Evolutionary conservation across 2,329 filamentous ascomycete genomes (phyloP).

Genomic region (Fusarium longipes): DNA sequence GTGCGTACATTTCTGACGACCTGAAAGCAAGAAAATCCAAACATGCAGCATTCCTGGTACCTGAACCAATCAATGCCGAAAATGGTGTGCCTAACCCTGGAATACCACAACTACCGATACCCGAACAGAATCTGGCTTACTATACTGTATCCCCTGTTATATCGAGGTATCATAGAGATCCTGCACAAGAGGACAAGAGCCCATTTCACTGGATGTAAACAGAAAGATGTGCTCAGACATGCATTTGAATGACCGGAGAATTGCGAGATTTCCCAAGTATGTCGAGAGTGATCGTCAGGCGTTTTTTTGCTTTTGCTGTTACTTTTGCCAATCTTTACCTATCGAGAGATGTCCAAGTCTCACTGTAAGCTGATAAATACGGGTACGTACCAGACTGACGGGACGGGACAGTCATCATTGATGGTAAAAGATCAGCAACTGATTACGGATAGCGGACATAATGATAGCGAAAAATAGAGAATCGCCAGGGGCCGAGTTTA

Average conservation of each 20-base stretch:
- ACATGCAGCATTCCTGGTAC: slow-evolving; percentile 20
- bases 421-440: background rate
- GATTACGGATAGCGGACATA: background rate
- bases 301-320: slow-evolving; percentile 1
- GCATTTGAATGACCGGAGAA: slow-evolving; percentile 25
- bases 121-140: slow-evolving; percentile 18
- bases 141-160: slow-evolving; percentile 2
- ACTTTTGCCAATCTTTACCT: background rate
- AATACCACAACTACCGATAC: slow-evolving; percentile 30
- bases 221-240: slow-evolving; percentile 10
- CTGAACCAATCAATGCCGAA: background rate
- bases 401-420: background rate
- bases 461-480: background rate
- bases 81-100: slow-evolving; percentile 9
- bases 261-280: background rate
- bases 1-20: background rate
- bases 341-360: background rate
- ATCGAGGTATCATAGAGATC: slow-evolving; percentile 30
- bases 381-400: slow-evolving; percentile 4
- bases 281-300: background rate
- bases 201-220: slow-evolving; percentile 9
- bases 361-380: background rate
- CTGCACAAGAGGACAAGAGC: slow-evolving; percentile 10
- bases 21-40: slow-evolving; percentile 2
- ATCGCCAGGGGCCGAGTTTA: background rate